A percentile compares a stretch with the other conserved stretches of the same genome.
Conservation (phyloP, 495 filamentous ascomycete species). For the Penicillium turbatum region DNA sequence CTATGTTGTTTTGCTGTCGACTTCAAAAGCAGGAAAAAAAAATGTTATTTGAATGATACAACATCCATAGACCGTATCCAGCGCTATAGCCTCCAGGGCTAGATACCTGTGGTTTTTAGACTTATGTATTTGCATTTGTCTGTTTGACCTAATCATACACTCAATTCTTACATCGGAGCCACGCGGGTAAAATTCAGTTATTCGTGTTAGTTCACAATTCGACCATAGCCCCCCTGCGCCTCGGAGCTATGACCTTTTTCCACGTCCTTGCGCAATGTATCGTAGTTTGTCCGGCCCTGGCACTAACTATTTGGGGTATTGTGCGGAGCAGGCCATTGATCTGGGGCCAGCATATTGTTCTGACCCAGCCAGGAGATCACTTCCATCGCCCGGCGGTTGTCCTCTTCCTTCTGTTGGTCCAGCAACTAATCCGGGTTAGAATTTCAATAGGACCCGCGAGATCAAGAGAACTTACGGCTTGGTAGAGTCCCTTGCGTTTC, state of each 20-base stretch:
- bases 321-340: background rate
- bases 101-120: background rate
- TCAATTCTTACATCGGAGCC: background rate
- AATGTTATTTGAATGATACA: too few relatives aligned
- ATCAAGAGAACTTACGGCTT: conserved; percentile 42
- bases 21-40: background rate
- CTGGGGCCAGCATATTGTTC: conserved; percentile 30
- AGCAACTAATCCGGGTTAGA: conserved; percentile 35
- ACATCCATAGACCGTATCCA: too few relatives aligned
- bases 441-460: conserved; percentile 1
- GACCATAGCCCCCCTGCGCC: conserved; percentile 5
- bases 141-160: background rate
- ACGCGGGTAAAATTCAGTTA: conserved; percentile 1
- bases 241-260: background rate
- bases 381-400: conserved; percentile 42
- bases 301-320: conserved; percentile 9
- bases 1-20: background rate
- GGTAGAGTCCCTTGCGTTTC: conserved; percentile 46
- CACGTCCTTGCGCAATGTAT: background rate
- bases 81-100: too few relatives aligned
- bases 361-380: conserved; percentile 44
- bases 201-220: background rate
- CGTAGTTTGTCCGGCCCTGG: background rate
- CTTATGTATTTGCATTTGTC: background rate
- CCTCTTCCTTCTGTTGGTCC: conserved; percentile 44